These are phyloP conservation scores for Symbiodinium natans DNA, from an alignment of 73 alveolate genomes.

Conservation along the genomic window DNA sequence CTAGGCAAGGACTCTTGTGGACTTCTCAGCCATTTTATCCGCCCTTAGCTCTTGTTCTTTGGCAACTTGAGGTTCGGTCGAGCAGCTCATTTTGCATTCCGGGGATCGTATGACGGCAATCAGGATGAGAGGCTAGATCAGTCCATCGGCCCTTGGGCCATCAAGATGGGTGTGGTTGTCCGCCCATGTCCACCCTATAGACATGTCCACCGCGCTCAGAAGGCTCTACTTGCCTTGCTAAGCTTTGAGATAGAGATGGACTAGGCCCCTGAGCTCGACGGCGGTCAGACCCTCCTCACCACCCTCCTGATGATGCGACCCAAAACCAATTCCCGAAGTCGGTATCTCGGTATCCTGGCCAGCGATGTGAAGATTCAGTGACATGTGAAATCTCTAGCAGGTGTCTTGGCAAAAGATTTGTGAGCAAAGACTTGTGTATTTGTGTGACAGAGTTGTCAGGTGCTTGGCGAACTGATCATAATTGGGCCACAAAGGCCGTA, in stretches of 20 bases:
- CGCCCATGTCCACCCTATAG: background rate
- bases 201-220: background rate
- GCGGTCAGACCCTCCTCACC: background rate
- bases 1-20: background rate
- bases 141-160: background rate
- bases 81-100: background rate
- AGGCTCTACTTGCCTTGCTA: background rate
- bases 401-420: background rate
- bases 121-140: background rate
- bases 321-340: background rate
- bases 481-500: background rate
- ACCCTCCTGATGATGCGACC: background rate
- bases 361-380: slow-evolving; percentile 18
- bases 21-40: too few relatives aligned
- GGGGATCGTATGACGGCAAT: background rate
- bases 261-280: background rate
- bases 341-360: background rate
- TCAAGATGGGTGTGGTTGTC: background rate
- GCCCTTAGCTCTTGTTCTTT: background rate
- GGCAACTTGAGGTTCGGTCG: background rate
- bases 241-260: background rate
- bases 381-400: background rate
- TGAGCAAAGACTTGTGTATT: background rate
- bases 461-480: background rate
- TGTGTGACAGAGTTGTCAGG: background rate